Evolutionary conservation across 2,329 filamentous ascomycete genomes (phyloP), one percentile per base, ranked within the genome.

Genomic region (Tothia fuscella): DNA sequence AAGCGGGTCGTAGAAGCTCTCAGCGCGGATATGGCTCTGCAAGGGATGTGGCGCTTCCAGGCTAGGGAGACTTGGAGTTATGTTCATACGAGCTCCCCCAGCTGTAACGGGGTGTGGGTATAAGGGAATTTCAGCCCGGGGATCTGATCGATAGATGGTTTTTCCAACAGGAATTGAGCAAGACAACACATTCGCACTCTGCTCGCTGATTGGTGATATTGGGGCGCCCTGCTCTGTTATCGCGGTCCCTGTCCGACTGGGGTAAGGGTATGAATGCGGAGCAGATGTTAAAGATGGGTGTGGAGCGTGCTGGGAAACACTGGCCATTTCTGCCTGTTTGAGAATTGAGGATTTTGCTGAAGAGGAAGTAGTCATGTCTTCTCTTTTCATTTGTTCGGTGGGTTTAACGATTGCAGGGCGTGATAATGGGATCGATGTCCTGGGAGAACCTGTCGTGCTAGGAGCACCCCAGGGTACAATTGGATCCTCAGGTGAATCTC

Each of bases 21-120:
- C 86, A 54, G 84, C 93, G 17, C 87, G 78, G 59, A 86, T 88
- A 60, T 94, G 87, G 3, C 66, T 58, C 47, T 73, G 36, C 20
- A 37, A 22, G 41, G 58, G 53, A 19, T 53, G 48, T 6, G 53
- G 53, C 17, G 53, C 51, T 31, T 49, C 52, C 32, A 50, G 53
- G 42, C 55, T 59, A 55, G 57, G 32, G 54, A 56, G 33, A 50
- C 30, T 12, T 21, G 39, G 26, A 21, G 21, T 20, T 3, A 41
- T 31, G 16, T 12, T 10, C 31, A 19, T 26, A 52, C 50, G n/a
- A 54, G 41, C n/a, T 56, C 29, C 16, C 58, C 56, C 30, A 13
- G 26, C 19, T 14, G 36, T 44, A 14, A 46, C 31, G 19, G 43
- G 21, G 26, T 61, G 60, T 14, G 60, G 59, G 48, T 60, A 60